These are phyloP conservation scores for Otatea glauca DNA, from an alignment of 176 grass and related monocot genomes.

Conservation along the genomic window DNA sequence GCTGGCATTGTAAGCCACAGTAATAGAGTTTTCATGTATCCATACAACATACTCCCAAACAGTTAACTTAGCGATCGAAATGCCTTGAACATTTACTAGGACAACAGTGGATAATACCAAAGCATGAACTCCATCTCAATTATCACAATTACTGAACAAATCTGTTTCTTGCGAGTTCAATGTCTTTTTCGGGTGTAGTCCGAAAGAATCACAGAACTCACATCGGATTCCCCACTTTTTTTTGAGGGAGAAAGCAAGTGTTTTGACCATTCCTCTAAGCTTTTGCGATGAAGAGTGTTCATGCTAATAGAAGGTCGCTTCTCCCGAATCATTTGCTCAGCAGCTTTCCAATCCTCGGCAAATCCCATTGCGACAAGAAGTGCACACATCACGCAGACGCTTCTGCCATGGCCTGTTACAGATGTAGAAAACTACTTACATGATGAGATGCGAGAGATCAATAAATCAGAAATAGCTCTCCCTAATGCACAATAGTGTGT, in stretches of 20 bases:
- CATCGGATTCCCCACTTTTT: constrained; percentile 62
- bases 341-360: constrained; percentile 88
- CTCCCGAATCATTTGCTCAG: constrained; percentile 78
- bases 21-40: constrained; percentile 36
- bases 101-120: constrained; percentile 26
- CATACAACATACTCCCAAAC: constrained; percentile 35
- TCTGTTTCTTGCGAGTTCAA: constrained; percentile 19
- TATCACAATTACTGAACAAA: constrained; percentile 40
- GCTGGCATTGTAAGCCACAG: constrained; percentile 39
- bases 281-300: constrained; percentile 85
- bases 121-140: constrained; percentile 33
- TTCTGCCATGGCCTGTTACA: constrained; percentile 91
- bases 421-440: constrained; percentile 23
- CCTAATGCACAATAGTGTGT: neutral
- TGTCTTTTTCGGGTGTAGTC: constrained; percentile 62
- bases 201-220: constrained; percentile 76
- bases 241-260: constrained; percentile 61
- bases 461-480: neutral
- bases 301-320: constrained; percentile 85
- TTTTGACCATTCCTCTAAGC: constrained; percentile 89
- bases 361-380: constrained; percentile 81
- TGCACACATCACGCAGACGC: constrained; percentile 91
- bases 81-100: constrained; percentile 28
- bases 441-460: neutral
- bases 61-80: constrained; percentile 22